These are phyloP conservation scores for Leccinellum albellum DNA, from an alignment of 768 basidiomycete genomes.

Conservation along the genomic window DNA sequence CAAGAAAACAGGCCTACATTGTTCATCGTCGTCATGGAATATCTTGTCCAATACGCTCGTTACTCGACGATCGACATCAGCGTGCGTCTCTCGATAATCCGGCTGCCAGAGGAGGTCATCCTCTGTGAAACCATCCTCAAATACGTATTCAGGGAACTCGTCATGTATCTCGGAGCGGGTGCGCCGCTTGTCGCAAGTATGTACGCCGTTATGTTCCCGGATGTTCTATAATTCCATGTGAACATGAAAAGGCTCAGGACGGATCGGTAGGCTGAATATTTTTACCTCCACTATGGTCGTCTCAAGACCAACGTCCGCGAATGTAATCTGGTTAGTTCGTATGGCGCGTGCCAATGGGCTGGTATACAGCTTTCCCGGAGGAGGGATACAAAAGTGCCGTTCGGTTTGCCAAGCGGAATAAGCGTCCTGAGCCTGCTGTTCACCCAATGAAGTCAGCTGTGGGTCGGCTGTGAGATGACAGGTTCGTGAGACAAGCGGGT, in stretches of 20 bases:
- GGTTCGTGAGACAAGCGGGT: background rate
- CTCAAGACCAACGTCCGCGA: slow-evolving; percentile 23
- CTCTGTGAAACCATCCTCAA: slow-evolving; percentile 58
- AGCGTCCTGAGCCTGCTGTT: slow-evolving; percentile 43
- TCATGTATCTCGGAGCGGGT: slow-evolving; percentile 38
- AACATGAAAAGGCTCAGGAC: background rate
- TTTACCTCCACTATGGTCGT: slow-evolving; percentile 44
- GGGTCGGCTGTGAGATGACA: slow-evolving; percentile 27
- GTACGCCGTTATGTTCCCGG: slow-evolving; percentile 58
- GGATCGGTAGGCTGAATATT: background rate
- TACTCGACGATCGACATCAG: background rate
- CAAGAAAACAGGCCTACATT: slow-evolving; percentile 34
- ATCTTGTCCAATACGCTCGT: slow-evolving; percentile 49
- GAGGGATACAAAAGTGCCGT: background rate
- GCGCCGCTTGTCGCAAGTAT: slow-evolving; percentile 68
- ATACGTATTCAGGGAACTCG: slow-evolving; percentile 42
- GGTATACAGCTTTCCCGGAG: slow-evolving; percentile 1
- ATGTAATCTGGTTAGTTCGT: slow-evolving; percentile 2
- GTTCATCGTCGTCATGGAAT: slow-evolving; percentile 40
- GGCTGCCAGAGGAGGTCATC: slow-evolving; percentile 53
- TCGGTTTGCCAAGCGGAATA: slow-evolving; percentile 1
- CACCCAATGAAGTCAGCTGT: slow-evolving; percentile 52
- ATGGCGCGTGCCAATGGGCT: background rate
- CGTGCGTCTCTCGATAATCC: slow-evolving; percentile 5
- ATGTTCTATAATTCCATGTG: slow-evolving; percentile 43